Percentiles rank a stretch among this genome's conserved stretches.
These are phyloP conservation scores for Ogataea zsoltii DNA, from an alignment of 805 yeast genomes.

Conservation along the genomic window DNA sequence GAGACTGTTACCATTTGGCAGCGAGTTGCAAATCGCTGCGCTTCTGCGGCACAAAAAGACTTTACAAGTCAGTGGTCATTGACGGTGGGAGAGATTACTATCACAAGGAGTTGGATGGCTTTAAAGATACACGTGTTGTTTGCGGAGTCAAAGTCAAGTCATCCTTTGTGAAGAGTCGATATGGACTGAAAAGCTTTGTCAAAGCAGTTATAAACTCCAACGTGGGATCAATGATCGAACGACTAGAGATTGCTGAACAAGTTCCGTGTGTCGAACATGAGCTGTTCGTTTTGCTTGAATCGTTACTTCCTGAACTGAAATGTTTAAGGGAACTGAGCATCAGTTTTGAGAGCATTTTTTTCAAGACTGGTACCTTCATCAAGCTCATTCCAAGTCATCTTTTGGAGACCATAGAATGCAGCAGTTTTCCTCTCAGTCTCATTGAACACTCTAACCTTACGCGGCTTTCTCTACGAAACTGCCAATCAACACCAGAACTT, in stretches of 20 bases:
- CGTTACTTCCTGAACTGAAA: conserved; percentile 15
- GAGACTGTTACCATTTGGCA: conserved; percentile 29
- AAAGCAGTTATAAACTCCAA: conserved; percentile 13
- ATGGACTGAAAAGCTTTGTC: conserved; percentile 27
- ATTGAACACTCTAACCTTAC: conserved; percentile 3
- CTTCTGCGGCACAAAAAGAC: conserved; percentile 12
- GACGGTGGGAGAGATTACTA: conserved; percentile 24
- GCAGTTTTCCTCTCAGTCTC: conserved; percentile 6
- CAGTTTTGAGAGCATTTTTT: conserved; percentile 23
- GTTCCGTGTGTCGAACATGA: conserved; percentile 31
- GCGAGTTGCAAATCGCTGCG: conserved; percentile 17
- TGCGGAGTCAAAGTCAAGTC: conserved; percentile 17
- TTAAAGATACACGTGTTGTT: conserved; percentile 15
- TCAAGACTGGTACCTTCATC: conserved; percentile 16
- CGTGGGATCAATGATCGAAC: conserved; percentile 16
- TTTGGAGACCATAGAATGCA: conserved; percentile 18
- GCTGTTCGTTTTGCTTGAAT: conserved; percentile 14
- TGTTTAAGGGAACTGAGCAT: conserved; percentile 21
- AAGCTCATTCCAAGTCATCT: conserved; percentile 7
- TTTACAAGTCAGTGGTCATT: conserved; percentile 27
- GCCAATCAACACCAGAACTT: conserved; percentile 7
- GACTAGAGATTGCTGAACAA: conserved; percentile 20
- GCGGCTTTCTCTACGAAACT: conserved; percentile 8
- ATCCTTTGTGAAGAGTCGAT: conserved; percentile 21
- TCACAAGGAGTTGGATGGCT: conserved; percentile 24